These are phyloP conservation scores for Scutellaria baicalensis DNA, from an alignment of 257 asterid genomes.

Conservation along the genomic window DNA sequence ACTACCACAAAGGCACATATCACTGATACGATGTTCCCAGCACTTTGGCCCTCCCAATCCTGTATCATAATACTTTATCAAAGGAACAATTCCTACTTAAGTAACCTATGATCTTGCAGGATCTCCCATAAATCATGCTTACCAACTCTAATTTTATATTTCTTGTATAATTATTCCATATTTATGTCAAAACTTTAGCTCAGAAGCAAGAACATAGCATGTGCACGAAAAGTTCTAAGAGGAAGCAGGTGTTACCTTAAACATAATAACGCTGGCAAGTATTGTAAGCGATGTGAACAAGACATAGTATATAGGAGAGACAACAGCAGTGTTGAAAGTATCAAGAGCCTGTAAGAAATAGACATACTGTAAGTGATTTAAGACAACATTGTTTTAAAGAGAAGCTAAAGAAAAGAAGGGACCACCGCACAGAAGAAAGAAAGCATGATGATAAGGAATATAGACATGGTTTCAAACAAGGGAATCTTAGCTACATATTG, in stretches of 20 bases:
- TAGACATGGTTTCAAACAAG: not conserved
- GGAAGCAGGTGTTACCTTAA: constrained; percentile 44
- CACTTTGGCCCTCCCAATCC: constrained; percentile 86
- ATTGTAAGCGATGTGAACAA: constrained; percentile 80
- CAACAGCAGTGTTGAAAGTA: constrained; percentile 91
- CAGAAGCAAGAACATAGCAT: not conserved
- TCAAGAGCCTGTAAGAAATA: constrained; percentile 72
- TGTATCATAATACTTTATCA: constrained; percentile 12
- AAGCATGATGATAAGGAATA: not conserved
- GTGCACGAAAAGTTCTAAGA: not conserved
- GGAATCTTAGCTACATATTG: not conserved
- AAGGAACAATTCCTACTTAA: not conserved
- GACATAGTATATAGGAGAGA: constrained; percentile 89
- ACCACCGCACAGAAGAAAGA: not conserved
- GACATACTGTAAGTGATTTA: constrained; percentile 5
- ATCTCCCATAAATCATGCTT: not conserved
- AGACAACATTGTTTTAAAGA: not conserved
- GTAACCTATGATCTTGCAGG: not conserved
- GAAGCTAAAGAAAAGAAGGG: not conserved
- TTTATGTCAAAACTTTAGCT: not conserved
- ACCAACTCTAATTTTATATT: not conserved
- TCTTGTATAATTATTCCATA: not conserved
- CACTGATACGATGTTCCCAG: constrained; percentile 59
- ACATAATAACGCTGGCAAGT: constrained; percentile 81
- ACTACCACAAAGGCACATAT: constrained; percentile 73